Evolutionary conservation across 495 filamentous ascomycete species (phyloP), one percentile per base, ranked within the genome.

Genomic region (Copromyces sp.): DNA sequence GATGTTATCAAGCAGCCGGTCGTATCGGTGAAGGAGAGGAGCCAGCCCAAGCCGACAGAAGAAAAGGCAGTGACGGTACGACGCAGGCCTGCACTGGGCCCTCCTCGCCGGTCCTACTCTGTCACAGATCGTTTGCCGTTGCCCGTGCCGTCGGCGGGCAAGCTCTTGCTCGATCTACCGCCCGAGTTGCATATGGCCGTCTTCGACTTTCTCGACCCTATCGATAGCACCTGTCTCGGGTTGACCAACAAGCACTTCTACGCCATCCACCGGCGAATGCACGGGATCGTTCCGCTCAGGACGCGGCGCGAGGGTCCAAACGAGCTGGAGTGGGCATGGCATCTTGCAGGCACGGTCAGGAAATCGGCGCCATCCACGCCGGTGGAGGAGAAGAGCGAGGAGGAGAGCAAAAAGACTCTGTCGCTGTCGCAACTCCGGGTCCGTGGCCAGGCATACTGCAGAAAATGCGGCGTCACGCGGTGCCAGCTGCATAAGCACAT

Each of bases 121-220:
- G 82, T 84, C n/a, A 86, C 80, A 38, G 83, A 85, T 78, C 79
- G 81, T 35, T 82, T 84, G 71, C 84, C 84, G 0, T 72, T 84
- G 8, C 82, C 83, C 17, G 78, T 80, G 44, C 82, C 81, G 1
- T 81, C 81, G 3, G 45, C 78, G 32, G 73, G 76, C 16, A 72
- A 85, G 4, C 77, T 77, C 11, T 76, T 87, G n/a, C 68, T 80
- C 35, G 81, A 84, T 44, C 83, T 91, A 20, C 89, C 89, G 14
- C 76, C 84, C 0, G 89, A 91, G 76, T 78, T 91, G 14, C 89
- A 89, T 70, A 82, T 83, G 65, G 80, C 84, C 68, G 83, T 91
- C 73, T 82, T 86, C 72, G 80, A 84, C 74, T 83, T 84, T 75
- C 82, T 91, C 37, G 83, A 86, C 74, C 82, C 85, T 37, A 86